phyloP scores from a whole-genome alignment of 371 early-diverging fungal species.

The Paraphysoderma sedebokerense region DNA sequence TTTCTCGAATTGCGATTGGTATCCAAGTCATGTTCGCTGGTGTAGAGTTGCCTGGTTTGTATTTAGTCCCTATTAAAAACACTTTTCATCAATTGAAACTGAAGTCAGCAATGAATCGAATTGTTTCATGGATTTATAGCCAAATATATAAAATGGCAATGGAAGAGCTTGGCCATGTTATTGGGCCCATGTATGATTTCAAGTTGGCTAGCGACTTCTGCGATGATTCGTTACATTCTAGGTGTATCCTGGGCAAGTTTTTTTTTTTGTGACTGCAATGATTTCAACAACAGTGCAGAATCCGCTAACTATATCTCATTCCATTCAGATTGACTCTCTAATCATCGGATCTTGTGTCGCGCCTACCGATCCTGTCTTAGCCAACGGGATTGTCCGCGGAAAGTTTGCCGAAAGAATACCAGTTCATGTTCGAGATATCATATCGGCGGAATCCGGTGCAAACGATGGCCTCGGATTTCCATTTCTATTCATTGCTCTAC shows the following conservation, averaged over 20 bases:
- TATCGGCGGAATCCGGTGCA: conserved; percentile 70
- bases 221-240: conserved; percentile 46
- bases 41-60: conserved; percentile 11
- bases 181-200: conserved; percentile 66
- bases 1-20: conserved; percentile 58
- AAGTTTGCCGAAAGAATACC: conserved; percentile 85
- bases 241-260: conserved; percentile 40
- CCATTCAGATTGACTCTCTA: conserved; percentile 38
- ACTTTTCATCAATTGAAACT: not conserved
- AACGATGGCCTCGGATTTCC: conserved; percentile 76
- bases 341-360: conserved; percentile 77
- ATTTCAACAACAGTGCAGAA: not conserved
- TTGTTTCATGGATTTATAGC: not conserved
- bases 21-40: conserved; percentile 81
- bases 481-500: conserved; percentile 60
- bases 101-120: not conserved
- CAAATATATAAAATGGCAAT: conserved; percentile 36
- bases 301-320: conserved; percentile 4
- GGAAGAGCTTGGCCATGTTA: conserved; percentile 50
- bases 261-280: not conserved
- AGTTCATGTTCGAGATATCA: conserved; percentile 48
- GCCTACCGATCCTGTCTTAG: conserved; percentile 93
- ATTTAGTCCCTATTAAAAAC: conserved; percentile 2
- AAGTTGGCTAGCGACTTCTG: conserved; percentile 70
- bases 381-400: conserved; percentile 85